Evolutionary conservation across 176 grass and related monocot species (phyloP), one percentile per base, ranked within the genome.

Genomic region (Phyllostachys edulis): DNA sequence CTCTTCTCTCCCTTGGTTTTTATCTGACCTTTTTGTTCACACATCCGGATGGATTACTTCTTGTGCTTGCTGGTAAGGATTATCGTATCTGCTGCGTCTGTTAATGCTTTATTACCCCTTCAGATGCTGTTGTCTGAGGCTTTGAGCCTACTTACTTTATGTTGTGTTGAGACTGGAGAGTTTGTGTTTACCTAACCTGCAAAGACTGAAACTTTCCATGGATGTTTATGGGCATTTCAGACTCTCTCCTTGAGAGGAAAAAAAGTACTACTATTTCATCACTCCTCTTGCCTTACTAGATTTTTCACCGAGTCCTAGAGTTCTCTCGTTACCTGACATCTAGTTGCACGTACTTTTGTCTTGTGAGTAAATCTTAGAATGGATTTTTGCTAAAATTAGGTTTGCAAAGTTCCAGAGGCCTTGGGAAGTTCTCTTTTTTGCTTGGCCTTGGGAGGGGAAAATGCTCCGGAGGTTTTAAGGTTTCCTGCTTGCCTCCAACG

Each of bases 381-480:
- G 74, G 50, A 14, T 80, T 68, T 75, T 87, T 84, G 80, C 85
- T 64, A 87, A 86, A 84, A 84, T 90, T 90, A 64, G 86, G 52
- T 12, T 18, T 15, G 13, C 56, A 32, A 69, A 42, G 45, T 74
- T 40, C 77, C 78, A 37, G 50, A 21, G 9, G 26, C 3, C n/a
- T n/a, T n/a, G n/a, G n/a, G n/a, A n/a, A n/a, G n/a, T n/a, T n/a
- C 15, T 10, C 9, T 24, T 66, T 85, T 85, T 80, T 51, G 12
- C 50, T 60, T 82, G 73, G 11, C 60, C 89, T 79, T 51, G 59
- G 74, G 17, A 79, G 69, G 75, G 67, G 10, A 87, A 78, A 83
- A 71, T 72, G 68, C 16, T 71, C 11, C 73, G 9, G 67, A 69
- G 67, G 55, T 84, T 87, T 87, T 83, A 83, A 87, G 80, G 76